Base-by-base conservation (phyloP, 345 rosid species). In the Punica granatum region DNA sequence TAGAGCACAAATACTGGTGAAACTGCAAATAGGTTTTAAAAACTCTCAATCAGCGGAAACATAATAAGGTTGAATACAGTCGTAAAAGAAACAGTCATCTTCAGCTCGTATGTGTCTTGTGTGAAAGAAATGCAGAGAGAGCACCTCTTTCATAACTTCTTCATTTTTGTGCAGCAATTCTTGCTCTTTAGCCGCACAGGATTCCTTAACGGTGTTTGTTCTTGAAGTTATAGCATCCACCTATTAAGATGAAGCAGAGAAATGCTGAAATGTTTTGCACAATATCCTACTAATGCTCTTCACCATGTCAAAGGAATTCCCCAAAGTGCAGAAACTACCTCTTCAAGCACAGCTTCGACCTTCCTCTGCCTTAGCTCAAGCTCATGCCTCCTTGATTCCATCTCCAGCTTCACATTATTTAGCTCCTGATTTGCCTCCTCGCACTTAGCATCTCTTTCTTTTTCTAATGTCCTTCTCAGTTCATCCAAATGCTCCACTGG, bases 141-240 rank as follows among this genome's bases (percentile, higher is more conserved):
- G 15, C 65, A 94, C 99, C 96, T 94, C 86, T 73, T 85, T 79
- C 36, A 81, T 81, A 49, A 88, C 69, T 79, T 86, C 90, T 77
- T 84, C 90, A 28, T 84, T 74, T 83, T 84, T 91, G 48, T 39
- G 31, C 18, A 80, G 75, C 72, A 88, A 65, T 43, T 73, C 77
- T 61, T 80, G 81, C 68, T 82, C 83, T 83, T 85, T 81, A 64
- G 81, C 84, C 67, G 81, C 89, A 67, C 81, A 83, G 15, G 85
- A 80, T 73, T 92, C 90, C 69, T 78, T 84, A 33, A 81, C 85
- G 63, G 73, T 67, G 61, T 76, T 84, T 68, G 79, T 76, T 84
- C 82, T 83, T 44, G 72, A 73, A 15, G 83, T 81, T 66, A 82
- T 80, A 41, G 87, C 79, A 78, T 89, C 98, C 68, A 82, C 92